These are phyloP conservation scores for Hericium erinaceus DNA, from an alignment of 768 basidiomycete species.

Conservation along the genomic window DNA sequence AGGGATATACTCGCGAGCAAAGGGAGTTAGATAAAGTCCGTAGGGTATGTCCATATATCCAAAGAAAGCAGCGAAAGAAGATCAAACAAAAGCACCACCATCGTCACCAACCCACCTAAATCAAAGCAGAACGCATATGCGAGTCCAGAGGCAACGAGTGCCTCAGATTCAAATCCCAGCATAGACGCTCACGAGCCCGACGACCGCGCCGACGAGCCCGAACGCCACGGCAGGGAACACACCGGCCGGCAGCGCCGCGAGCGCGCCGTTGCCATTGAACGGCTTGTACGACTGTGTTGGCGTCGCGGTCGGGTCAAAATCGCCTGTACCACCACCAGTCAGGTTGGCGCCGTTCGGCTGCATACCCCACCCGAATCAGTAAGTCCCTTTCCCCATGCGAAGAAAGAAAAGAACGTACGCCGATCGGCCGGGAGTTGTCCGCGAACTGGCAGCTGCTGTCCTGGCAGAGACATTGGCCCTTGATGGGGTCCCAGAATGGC, in stretches of 20 bases:
- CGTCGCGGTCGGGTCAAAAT: conserved; percentile 22
- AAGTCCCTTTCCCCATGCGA: not conserved
- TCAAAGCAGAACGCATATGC: too few relatives aligned
- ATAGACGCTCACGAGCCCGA: conserved; percentile 1
- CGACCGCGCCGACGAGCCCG: conserved; percentile 2
- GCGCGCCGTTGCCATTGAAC: conserved; percentile 12
- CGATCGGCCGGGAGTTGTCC: conserved; percentile 56
- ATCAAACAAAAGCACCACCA: too few relatives aligned
- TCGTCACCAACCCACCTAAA: too few relatives aligned
- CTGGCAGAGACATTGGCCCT: conserved; percentile 53
- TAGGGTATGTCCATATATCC: too few relatives aligned
- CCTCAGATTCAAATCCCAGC: not conserved
- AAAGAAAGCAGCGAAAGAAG: too few relatives aligned
- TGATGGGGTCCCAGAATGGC: conserved; percentile 74
- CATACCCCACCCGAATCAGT: not conserved
- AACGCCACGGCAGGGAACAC: conserved; percentile 2
- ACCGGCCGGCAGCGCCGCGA: conserved; percentile 3
- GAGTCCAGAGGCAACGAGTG: too few relatives aligned
- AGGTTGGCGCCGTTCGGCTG: conserved; percentile 64
- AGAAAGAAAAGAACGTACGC: conserved; percentile 32
- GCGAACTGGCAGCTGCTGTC: conserved; percentile 47
- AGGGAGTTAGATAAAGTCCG: too few relatives aligned
- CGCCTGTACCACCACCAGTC: conserved; percentile 53
- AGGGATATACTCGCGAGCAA: too few relatives aligned
- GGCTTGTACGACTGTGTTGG: conserved; percentile 6